Evolutionary conservation across 2,329 filamentous ascomycete genomes (phyloP), one percentile per base, ranked within the genome.

Genomic region (Pleurostoma richardsiae): DNA sequence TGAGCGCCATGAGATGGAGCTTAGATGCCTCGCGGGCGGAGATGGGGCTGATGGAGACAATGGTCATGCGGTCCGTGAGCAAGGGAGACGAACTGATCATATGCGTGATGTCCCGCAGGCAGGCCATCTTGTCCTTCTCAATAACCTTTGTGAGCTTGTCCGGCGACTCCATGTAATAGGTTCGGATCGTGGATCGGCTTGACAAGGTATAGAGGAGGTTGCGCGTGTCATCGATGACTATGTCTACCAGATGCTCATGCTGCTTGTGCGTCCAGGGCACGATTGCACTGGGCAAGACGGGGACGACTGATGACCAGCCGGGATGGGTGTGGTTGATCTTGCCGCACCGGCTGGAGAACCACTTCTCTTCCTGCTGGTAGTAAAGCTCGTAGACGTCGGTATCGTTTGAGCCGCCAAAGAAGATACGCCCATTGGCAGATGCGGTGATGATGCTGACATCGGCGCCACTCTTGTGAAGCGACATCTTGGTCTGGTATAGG

Each of bases 321-420:
- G 80, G 83, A 62, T 80, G 85, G 42, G 86, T 92, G 64, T 96
- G 94, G 62, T 95, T 95, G 52, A 92, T 83, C 68, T 91, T 96
- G 50, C 86, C 84, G 62, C 89, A 95, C 54, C 87, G 82, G 65
- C 84, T 90, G 45, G 88, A 86, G 62, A 99, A 99, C 94, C 94
- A 99, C 57, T 88, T 86, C 68, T 99, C 94, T 65, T 97, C 90
- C 60, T 96, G 90, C 67, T 97, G 92, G 63, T 99, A 99, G 56
- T 87, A 91, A 45, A 99, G 79, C 67, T 99, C 94, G 64, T 94
- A 89, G 42, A 99, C 82, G 57, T 97, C 91, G 53, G 90, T 90
- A 54, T 92, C 88, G 43, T 76, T 79, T 43, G 78, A 79, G 36
- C 90, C 89, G 39, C 87, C 85, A 60, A 96, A 96, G 73, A 99